Evolutionary conservation across 2,329 filamentous ascomycete species (phyloP).

Genomic region (Emydomyces testavorans): DNA sequence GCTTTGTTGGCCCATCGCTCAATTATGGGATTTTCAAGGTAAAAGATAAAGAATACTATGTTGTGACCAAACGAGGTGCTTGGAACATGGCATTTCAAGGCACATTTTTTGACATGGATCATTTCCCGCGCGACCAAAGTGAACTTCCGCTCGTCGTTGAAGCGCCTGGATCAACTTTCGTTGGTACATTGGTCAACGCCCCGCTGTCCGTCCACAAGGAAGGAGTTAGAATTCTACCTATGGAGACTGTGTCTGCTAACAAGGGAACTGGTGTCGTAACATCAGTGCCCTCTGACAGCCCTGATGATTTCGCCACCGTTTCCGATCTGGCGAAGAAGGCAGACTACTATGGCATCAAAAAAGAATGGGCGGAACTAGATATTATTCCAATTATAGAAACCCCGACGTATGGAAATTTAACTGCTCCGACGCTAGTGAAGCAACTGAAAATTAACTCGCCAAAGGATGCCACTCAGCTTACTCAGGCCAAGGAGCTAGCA

Average conservation of each 20-base stretch:
- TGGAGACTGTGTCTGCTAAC: conserved; percentile 82
- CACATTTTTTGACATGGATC: conserved; percentile 51
- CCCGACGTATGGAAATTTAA: conserved; percentile 73
- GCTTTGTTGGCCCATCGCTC: conserved; percentile 77
- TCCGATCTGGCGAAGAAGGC: conserved; percentile 86
- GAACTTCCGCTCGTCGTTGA: conserved; percentile 63
- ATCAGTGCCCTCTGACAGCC: conserved; percentile 87
- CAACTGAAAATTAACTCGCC: conserved; percentile 93
- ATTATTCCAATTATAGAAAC: conserved; percentile 84
- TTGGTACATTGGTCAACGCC: conserved; percentile 71
- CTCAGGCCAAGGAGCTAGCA: conserved; percentile 86
- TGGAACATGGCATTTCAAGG: conserved; percentile 96
- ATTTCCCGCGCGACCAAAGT: conserved; percentile 51
- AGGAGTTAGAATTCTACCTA: conserved; percentile 79
- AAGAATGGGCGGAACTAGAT: conserved; percentile 88
- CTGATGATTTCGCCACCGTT: conserved; percentile 86
- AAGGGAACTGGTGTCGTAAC: conserved; percentile 97
- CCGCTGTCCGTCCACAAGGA: conserved; percentile 76
- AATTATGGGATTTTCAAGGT: conserved; percentile 80
- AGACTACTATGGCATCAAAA: conserved; percentile 90
- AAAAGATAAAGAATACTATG: conserved; percentile 65
- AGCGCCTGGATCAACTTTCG: conserved; percentile 62
- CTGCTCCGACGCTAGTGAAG: conserved; percentile 73
- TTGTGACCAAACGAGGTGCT: conserved; percentile 70
- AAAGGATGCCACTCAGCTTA: conserved; percentile 82